Evolutionary conservation across 306 rosid species (phyloP).

Genomic region (Echinosophora koreensis): DNA sequence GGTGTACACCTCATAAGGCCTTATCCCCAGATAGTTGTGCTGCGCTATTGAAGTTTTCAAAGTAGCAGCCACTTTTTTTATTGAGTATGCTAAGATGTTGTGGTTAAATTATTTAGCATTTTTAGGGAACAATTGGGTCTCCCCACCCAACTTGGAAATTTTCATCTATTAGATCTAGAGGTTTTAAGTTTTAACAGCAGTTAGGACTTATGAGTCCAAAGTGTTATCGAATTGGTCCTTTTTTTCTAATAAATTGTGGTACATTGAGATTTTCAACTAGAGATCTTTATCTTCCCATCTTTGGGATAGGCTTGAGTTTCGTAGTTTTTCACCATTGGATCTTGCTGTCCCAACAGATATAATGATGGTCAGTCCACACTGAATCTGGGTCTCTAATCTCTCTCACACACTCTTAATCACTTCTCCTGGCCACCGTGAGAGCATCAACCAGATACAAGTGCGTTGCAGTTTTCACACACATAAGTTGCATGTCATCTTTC

Average conservation of each 20-base stretch:
- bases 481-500: no score
- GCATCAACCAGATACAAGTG: conserved; percentile 6
- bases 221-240: not conserved
- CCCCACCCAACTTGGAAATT: not conserved
- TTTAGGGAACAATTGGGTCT: not conserved
- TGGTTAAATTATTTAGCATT: not conserved
- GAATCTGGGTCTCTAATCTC: no score
- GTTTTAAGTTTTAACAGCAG: not conserved
- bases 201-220: conserved; percentile 13
- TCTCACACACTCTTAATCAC: no score
- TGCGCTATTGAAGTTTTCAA: not conserved
- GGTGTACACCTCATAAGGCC: not conserved
- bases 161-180: not conserved
- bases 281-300: no score
- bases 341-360: no score
- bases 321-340: no score
- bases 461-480: not conserved
- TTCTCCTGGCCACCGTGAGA: no score
- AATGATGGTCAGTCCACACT: no score
- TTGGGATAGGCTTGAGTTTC: no score
- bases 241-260: no score
- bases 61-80: not conserved
- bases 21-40: not conserved
- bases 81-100: not conserved
- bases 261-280: no score